These are phyloP conservation scores for Saturnispora quitensis DNA, from an alignment of 805 yeast genomes.

Conservation along the genomic window DNA sequence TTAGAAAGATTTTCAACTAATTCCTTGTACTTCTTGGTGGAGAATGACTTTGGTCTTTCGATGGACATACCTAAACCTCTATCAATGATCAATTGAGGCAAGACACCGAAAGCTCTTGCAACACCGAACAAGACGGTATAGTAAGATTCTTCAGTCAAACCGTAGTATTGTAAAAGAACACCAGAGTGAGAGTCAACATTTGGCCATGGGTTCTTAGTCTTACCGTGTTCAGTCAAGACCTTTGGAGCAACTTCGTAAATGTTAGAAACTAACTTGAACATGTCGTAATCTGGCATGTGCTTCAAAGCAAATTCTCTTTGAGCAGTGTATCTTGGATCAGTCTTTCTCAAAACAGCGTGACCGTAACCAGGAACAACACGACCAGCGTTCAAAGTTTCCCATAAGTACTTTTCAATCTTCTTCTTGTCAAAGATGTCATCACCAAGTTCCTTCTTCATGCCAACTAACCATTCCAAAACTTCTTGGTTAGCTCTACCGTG, in stretches of 20 bases:
- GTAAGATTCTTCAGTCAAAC: conserved; percentile 72
- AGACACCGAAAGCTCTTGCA: conserved; percentile 77
- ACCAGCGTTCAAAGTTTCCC: conserved; percentile 73
- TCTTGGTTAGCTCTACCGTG: conserved; percentile 88
- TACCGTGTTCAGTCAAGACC: conserved; percentile 75
- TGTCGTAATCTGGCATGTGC: conserved; percentile 70
- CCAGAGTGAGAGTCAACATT: conserved; percentile 86
- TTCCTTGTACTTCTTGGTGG: conserved; percentile 86
- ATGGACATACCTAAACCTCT: conserved; percentile 75
- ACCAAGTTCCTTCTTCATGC: conserved; percentile 54
- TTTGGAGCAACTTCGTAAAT: conserved; percentile 78
- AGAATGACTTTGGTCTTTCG: conserved; percentile 89
- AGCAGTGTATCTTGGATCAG: conserved; percentile 83
- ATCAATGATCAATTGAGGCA: conserved; percentile 78
- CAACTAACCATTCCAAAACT: conserved; percentile 72
- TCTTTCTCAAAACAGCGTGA: conserved; percentile 80
- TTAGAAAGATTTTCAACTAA: conserved; percentile 40
- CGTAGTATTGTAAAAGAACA: conserved; percentile 77
- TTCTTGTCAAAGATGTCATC: conserved; percentile 57
- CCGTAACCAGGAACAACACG: conserved; percentile 88
- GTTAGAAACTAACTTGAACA: conserved; percentile 69
- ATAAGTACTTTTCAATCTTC: conserved; percentile 64
- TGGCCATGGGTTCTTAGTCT: conserved; percentile 92
- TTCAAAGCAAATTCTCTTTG: conserved; percentile 72
- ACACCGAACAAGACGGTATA: conserved; percentile 85